Evolutionary conservation across 2,329 filamentous ascomycete genomes (phyloP), one percentile per base, ranked within the genome.

Genomic region (Graphilbum ipis-grandicollis): DNA sequence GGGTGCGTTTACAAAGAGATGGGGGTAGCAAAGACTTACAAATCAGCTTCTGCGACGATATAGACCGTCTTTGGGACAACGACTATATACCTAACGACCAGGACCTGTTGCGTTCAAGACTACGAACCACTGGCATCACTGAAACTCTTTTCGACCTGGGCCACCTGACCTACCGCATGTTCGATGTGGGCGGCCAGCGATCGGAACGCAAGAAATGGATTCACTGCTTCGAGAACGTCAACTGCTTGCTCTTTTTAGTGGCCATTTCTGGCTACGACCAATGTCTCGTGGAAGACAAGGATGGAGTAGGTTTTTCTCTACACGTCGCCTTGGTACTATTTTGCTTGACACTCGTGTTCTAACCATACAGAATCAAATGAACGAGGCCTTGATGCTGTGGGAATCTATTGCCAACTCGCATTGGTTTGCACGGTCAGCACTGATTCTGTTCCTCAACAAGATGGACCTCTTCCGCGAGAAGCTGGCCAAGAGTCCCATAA

Each of bases 141-240:
- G 88, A 96, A 57, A 93, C 86, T 3, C 71, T 88, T 43, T 96
- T 96, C 56, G 84, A 93, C 55, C 69, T 93, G 13, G 85, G 85
- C 42, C 79, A 88, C 51, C 70, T 94, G 49, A 93, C 85, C 44
- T 94, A 94, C 60, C 79, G 85, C 50, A 94, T 96, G 85, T 93
- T 93, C 57, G 85, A 93, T 51, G 85, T 93, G 33, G 85, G 85
- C 54, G 85, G 85, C 40, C 85, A 93, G 55, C 69, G 85, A 48
- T 93, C 85, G 21, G 85, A 93, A 58, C 79, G 85, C 43, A 93
- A 93, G 69, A 93, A 93, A 65, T 93, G 85, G 85, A 93, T 93
- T 44, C 85, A 93, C 56, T 90, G 85, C 53, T 93, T 93, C 53
- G 85, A 93, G 55, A 90, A 90, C 45, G 85, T 93, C 43, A 85